Evolutionary conservation across 345 rosid genomes (phyloP).

Genomic region (Rhodamnia rubescens): DNA sequence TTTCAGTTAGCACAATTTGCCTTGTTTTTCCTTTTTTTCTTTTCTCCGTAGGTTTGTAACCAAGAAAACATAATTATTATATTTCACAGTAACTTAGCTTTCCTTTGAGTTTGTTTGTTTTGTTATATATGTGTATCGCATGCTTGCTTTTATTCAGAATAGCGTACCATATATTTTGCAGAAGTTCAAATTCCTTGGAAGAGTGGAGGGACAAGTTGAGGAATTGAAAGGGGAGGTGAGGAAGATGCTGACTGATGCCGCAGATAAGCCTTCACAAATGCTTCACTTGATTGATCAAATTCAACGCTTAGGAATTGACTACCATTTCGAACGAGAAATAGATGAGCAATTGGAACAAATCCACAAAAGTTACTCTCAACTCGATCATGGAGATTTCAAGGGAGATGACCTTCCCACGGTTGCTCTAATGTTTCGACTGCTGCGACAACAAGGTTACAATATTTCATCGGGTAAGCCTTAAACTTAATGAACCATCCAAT

Average conservation of each 20-base stretch:
- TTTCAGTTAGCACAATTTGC: neutral
- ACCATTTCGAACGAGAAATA: slow-evolving; percentile 34
- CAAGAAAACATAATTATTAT: neutral
- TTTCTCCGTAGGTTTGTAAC: neutral
- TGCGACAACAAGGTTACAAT: neutral
- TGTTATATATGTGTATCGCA: neutral
- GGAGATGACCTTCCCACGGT: neutral
- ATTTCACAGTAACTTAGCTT: neutral
- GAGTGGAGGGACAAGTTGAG: neutral
- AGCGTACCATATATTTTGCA: neutral
- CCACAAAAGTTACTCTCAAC: neutral
- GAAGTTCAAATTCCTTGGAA: neutral
- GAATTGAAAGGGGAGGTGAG: slow-evolving; percentile 8
- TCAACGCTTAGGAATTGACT: slow-evolving; percentile 24
- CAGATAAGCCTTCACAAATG: neutral
- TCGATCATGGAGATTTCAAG: neutral
- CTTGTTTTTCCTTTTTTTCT: neutral
- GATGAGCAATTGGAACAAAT: neutral
- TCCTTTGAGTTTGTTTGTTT: neutral
- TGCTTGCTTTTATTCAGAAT: neutral
- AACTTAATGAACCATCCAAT: neutral
- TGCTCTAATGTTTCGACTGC: slow-evolving; percentile 2
- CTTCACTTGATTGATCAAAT: slow-evolving; percentile 16
- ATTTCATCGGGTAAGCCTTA: neutral
- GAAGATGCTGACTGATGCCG: neutral